Evolutionary conservation across 148 eudicot genomes (phyloP).

Genomic region (Vaccinium darrowii): DNA sequence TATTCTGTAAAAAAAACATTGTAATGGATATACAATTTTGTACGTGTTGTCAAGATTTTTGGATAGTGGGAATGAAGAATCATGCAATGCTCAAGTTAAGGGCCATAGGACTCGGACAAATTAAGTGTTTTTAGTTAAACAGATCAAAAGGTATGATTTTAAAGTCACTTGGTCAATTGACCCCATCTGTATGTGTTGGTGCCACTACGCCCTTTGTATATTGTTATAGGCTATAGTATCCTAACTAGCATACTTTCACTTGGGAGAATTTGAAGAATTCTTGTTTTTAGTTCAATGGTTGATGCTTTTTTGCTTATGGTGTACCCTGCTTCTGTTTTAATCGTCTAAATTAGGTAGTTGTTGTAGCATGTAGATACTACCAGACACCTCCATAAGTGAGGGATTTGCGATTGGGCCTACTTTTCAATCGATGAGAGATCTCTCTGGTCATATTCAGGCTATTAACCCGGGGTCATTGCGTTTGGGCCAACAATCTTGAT

Average conservation of each 20-base stretch:
- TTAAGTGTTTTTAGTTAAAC: background rate
- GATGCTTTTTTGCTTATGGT: background rate
- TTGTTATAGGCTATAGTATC: background rate
- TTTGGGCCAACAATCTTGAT: background rate
- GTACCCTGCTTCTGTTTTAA: background rate
- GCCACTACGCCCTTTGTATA: too few relatives aligned
- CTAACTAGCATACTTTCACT: background rate
- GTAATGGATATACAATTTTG: background rate
- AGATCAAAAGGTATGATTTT: background rate
- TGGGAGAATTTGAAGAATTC: background rate
- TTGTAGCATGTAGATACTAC: background rate
- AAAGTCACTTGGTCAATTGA: too few relatives aligned
- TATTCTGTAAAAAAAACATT: background rate
- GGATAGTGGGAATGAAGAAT: background rate
- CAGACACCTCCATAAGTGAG: too few relatives aligned
- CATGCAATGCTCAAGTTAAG: background rate
- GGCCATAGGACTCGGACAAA: background rate
- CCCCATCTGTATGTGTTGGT: too few relatives aligned
- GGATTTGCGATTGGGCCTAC: too few relatives aligned
- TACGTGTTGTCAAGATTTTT: background rate
- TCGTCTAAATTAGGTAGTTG: background rate
- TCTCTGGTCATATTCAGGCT: slow-evolving; percentile 38
- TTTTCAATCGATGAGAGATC: slow-evolving; percentile 42
- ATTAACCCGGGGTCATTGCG: background rate
- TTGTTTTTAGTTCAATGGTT: background rate